A percentile compares a stretch with the other conserved stretches of the same genome.
Evolutionary conservation across 441 rosid genomes (phyloP).

Genomic region (Lepidium campestre): DNA sequence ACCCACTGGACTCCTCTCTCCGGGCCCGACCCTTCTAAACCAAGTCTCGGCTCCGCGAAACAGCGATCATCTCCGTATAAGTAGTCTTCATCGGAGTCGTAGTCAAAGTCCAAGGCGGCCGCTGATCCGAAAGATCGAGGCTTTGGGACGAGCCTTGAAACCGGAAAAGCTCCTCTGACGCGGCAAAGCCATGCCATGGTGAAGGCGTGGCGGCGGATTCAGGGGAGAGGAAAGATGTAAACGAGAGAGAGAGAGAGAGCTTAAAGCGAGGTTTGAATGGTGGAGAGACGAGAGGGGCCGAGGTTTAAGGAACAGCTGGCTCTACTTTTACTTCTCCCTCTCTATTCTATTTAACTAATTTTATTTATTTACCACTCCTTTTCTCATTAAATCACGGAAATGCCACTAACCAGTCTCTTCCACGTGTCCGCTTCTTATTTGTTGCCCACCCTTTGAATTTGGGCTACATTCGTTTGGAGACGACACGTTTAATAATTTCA

Average conservation of each 20-base stretch:
- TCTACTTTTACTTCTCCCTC: background rate
- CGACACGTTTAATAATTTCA: background rate
- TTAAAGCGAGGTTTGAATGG: conserved; percentile 7
- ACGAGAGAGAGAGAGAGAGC: background rate
- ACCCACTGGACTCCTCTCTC: conserved; percentile 93
- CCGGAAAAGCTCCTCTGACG: conserved; percentile 33
- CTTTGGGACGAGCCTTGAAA: conserved; percentile 7
- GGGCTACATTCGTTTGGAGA: background rate
- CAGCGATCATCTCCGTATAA: conserved; percentile 16
- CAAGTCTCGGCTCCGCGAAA: conserved; percentile 13
- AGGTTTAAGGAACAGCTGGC: conserved; percentile 27
- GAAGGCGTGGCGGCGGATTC: conserved; percentile 39
- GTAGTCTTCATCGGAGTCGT: conserved; percentile 52
- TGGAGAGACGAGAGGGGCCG: background rate
- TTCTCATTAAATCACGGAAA: conserved; percentile 1
- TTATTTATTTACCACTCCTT: background rate
- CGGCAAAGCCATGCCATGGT: conserved; percentile 59
- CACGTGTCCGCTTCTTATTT: background rate
- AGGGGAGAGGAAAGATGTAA: background rate
- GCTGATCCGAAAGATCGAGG: conserved; percentile 64
- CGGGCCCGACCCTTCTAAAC: conserved; percentile 35
- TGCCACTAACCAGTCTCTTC: conserved; percentile 9
- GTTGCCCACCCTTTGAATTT: background rate
- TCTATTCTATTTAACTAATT: too few species aligned
- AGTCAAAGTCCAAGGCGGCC: conserved; percentile 51